Conservation (phyloP, 164 flowering plant species). For the Piper betle region DNA sequence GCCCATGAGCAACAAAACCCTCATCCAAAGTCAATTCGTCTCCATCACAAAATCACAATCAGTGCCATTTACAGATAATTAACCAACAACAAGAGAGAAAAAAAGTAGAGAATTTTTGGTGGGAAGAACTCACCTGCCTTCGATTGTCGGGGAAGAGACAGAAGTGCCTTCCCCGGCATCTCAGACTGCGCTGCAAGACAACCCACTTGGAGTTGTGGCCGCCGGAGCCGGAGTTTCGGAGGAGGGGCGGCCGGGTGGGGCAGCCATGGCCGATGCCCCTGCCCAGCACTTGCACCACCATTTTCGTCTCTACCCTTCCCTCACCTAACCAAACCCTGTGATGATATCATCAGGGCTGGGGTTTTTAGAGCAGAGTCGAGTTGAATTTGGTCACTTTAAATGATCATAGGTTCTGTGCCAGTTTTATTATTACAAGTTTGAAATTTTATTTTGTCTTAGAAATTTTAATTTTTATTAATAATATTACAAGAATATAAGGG, state of each 20-base stretch:
- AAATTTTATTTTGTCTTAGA: too few relatives aligned
- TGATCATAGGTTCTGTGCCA: too few relatives aligned
- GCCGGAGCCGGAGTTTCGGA: background rate
- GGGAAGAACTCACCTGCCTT: background rate
- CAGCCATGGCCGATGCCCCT: background rate
- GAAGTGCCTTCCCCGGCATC: background rate
- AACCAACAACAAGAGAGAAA: background rate
- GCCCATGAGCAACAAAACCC: background rate
- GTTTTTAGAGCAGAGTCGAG: too few relatives aligned
- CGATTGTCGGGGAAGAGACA: conserved; percentile 1
- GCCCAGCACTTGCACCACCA: background rate
- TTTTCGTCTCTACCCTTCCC: background rate
- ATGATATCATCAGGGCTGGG: too few relatives aligned
- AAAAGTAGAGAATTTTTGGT: background rate
- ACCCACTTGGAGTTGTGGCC: background rate
- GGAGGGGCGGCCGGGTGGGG: background rate
- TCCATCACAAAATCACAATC: background rate
- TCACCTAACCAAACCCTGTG: too few relatives aligned
- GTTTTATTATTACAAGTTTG: too few relatives aligned
- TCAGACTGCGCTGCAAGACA: background rate
- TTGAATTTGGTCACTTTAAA: too few relatives aligned
- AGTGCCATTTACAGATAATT: background rate
- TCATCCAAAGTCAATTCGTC: background rate
- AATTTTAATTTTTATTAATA: too few relatives aligned
- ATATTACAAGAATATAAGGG: too few relatives aligned